A percentile compares a stretch with the other conserved stretches of the same genome.
These are phyloP conservation scores for Blepharisma japonicum DNA, from an alignment of 73 alveolate species.

Conservation along the genomic window DNA sequence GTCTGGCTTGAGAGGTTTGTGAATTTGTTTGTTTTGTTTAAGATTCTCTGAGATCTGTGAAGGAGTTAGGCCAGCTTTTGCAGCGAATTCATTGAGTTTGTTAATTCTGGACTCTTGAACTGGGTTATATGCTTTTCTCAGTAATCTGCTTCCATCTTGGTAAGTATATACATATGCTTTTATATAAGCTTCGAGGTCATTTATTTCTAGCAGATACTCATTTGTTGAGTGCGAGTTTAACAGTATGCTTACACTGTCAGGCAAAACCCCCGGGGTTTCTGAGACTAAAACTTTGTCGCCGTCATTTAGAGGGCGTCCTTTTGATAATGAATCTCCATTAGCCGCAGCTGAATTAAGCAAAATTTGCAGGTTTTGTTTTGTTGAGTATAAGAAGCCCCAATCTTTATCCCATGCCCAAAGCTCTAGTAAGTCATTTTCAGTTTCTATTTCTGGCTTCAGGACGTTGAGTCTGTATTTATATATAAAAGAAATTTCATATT, in stretches of 20 bases:
- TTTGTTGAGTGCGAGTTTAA: background rate
- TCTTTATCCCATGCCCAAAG: slow-evolving; percentile 17
- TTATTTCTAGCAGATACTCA: background rate
- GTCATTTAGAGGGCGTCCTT: background rate
- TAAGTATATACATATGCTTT: slow-evolving; percentile 2
- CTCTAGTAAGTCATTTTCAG: background rate
- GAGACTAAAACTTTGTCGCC: background rate
- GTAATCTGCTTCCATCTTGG: background rate
- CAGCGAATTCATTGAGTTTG: background rate
- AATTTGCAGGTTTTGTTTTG: background rate
- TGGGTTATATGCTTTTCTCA: background rate
- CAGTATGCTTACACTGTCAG: background rate
- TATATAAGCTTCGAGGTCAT: background rate
- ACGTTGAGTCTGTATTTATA: background rate
- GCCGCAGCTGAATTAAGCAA: background rate
- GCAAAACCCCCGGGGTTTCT: background rate
- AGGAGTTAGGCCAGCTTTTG: slow-evolving; percentile 25
- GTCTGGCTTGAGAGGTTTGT: background rate
- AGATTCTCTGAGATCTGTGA: background rate
- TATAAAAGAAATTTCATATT: slow-evolving; percentile 20
- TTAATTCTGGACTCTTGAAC: background rate
- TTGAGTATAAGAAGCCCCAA: background rate
- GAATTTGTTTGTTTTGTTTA: background rate
- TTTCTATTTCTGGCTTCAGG: slow-evolving; percentile 5
- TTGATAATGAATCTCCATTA: background rate